phyloP scores from a whole-genome alignment of 2,329 filamentous ascomycete species.

The Sporothrix mexicana region DNA sequence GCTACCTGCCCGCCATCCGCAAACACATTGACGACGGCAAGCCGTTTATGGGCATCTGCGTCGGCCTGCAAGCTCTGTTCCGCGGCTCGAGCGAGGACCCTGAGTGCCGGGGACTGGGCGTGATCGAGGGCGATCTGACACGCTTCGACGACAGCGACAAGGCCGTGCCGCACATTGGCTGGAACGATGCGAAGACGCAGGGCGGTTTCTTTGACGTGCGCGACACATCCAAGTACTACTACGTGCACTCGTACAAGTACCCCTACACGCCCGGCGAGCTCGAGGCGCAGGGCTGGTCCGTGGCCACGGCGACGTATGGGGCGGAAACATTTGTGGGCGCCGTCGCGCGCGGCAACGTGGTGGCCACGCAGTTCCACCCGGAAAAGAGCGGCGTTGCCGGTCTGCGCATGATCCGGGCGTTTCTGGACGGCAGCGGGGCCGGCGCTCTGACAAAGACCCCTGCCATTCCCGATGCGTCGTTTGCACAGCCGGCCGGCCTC shows the following conservation, averaged over 20 bases:
- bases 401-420: conserved; percentile 80
- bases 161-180: conserved; percentile 97
- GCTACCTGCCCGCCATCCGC: conserved; percentile 81
- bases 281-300: conserved; percentile 83
- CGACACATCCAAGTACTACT: conserved; percentile 93
- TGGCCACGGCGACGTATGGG: conserved; percentile 90
- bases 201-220: conserved; percentile 73
- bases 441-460: conserved; percentile 52
- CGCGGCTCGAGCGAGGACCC: conserved; percentile 81
- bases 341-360: conserved; percentile 80
- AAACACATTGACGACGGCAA: conserved; percentile 88
- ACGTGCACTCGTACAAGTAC: conserved; percentile 92
- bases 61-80: conserved; percentile 90
- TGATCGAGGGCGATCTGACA: conserved; percentile 73
- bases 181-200: conserved; percentile 77
- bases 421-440: conserved; percentile 74
- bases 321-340: conserved; percentile 90
- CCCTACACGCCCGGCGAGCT: conserved; percentile 75
- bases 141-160: conserved; percentile 80
- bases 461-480: conserved; percentile 34
- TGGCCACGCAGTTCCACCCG: conserved; percentile 95
- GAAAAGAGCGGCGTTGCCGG: conserved; percentile 95
- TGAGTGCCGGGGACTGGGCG: conserved; percentile 71
- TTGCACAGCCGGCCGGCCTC: conserved; percentile 60
- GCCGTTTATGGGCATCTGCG: conserved; percentile 97